phyloP scores from a whole-genome alignment of 257 asterid genomes.

The Nemophila menziesii region DNA sequence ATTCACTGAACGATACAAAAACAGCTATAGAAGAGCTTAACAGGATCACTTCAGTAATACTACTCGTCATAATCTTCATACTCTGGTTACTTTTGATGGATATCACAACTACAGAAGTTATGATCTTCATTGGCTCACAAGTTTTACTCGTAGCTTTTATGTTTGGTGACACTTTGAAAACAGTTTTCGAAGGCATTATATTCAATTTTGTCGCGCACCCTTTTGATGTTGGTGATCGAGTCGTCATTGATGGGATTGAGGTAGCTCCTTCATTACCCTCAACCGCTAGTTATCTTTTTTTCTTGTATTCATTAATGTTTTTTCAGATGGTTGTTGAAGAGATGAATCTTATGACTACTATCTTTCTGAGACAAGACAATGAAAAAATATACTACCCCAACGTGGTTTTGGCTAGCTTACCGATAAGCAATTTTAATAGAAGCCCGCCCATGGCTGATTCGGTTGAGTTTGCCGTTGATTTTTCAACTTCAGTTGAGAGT shows the following conservation, averaged over 20 bases:
- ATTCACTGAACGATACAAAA: conserved; percentile 18
- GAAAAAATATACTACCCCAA: background rate
- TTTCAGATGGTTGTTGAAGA: conserved; percentile 4
- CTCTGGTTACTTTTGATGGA: conserved; percentile 24
- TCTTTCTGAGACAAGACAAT: background rate
- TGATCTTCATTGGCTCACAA: conserved; percentile 21
- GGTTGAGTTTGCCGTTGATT: conserved; percentile 1
- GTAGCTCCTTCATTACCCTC: background rate
- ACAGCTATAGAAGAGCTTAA: conserved; percentile 23
- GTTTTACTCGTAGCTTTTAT: conserved; percentile 12
- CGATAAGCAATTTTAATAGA: conserved; percentile 2
- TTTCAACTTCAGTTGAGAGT: background rate
- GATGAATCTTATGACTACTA: background rate
- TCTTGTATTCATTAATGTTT: background rate
- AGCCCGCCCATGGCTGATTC: background rate
- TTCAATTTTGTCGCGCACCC: conserved; percentile 19
- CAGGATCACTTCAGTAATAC: conserved; percentile 11
- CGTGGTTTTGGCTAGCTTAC: background rate
- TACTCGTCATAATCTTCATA: conserved; percentile 8
- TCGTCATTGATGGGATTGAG: conserved; percentile 21
- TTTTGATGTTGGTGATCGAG: conserved; percentile 19
- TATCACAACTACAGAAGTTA: conserved; percentile 12
- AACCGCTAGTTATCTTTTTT: background rate
- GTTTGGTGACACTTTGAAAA: conserved; percentile 17
- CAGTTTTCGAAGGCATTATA: conserved; percentile 14